Evolutionary conservation across 805 yeast species (phyloP), one percentile per base, ranked within the genome.

Genomic region (Myxozyma geophila): DNA sequence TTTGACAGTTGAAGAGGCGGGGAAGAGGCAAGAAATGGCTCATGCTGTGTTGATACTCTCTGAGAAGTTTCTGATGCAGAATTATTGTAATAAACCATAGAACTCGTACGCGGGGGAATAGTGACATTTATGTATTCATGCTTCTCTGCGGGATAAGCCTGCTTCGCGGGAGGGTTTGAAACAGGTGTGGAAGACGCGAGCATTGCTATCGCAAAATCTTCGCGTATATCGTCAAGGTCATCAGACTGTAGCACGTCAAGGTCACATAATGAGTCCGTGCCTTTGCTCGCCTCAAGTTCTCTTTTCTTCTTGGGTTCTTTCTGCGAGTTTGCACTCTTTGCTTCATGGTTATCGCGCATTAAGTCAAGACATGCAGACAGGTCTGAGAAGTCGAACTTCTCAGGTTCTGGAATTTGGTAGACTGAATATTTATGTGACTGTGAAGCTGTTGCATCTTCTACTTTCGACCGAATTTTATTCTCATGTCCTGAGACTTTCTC

Each of bases 301-400:
- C n/a, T n/a, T n/a, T n/a, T n/a, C n/a, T n/a, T 40, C 28, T 2
- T 6, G n/a, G n/a, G n/a, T n/a, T 40, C 28, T 2, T 6, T 36
- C 17, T n/a, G 36, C 10, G 15, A 19, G 13, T 3, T 41, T 35
- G 41, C 8, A 15, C 10, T 36, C 43, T 13, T 3, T 33, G 40
- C 23, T 36, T 8, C 17, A 21, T 47, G 36, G 33, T 47, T 9
- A 35, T 47, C 52, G 23, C 6, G 7, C 21, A 60, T 17, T 6
- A 62, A 15, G 37, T 64, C 62, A n/a, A 64, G 35, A 46, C 67
- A 60, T 2, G 40, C 39, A 2, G 65, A 52, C 15, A 64, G 36
- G 40, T 64, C 67, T 9, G 67, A 64, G 12, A 60, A 54, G 23
- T 61, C 65, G 43, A 60, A 49, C n/a, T 21, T 44, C 19, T 52